A percentile compares a stretch with the other conserved stretches of the same genome.
phyloP scores from a whole-genome alignment of 192 early-diverging fungal genomes.

The Geranomyces variabilis region DNA sequence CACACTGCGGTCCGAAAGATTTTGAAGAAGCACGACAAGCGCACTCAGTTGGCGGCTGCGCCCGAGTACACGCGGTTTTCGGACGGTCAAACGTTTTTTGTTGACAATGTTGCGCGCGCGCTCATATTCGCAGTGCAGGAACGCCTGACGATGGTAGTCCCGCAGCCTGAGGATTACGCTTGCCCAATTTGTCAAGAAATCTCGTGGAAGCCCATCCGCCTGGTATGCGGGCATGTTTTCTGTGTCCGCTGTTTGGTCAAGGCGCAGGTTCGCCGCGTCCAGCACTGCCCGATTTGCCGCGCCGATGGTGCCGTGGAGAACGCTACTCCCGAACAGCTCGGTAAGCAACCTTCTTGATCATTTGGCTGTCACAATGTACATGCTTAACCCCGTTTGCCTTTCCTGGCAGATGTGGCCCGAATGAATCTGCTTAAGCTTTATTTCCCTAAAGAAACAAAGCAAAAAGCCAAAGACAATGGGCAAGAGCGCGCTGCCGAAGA shows the following conservation, averaged over 20 bases:
- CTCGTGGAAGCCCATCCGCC: constrained; percentile 76
- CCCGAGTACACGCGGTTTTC: constrained; percentile 56
- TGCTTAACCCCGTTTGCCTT: constrained; percentile 32
- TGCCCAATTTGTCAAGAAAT: constrained; percentile 83
- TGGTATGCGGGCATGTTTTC: constrained; percentile 75
- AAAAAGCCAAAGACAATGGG: constrained; percentile 67
- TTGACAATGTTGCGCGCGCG: constrained; percentile 56
- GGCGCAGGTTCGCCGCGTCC: constrained; percentile 63
- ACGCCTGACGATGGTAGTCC: constrained; percentile 71
- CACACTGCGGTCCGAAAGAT: constrained; percentile 80
- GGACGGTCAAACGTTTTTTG: constrained; percentile 54
- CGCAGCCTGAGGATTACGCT: constrained; percentile 77
- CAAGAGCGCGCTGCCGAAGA: constrained; percentile 69
- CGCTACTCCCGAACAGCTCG: constrained; percentile 44
- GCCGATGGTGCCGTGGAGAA: constrained; percentile 58
- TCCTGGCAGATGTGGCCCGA: constrained; percentile 55
- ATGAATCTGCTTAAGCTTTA: constrained; percentile 76
- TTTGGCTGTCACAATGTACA: neutral
- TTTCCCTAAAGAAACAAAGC: constrained; percentile 77
- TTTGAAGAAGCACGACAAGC: constrained; percentile 90
- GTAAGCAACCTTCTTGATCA: constrained; percentile 14
- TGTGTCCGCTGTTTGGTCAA: constrained; percentile 82
- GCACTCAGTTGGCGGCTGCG: constrained; percentile 65
- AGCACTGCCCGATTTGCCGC: constrained; percentile 78
- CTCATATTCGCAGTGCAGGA: constrained; percentile 63